Evolutionary conservation across 2,329 filamentous ascomycete genomes (phyloP), one percentile per base, ranked within the genome.

Genomic region (Fusarium nodosum): DNA sequence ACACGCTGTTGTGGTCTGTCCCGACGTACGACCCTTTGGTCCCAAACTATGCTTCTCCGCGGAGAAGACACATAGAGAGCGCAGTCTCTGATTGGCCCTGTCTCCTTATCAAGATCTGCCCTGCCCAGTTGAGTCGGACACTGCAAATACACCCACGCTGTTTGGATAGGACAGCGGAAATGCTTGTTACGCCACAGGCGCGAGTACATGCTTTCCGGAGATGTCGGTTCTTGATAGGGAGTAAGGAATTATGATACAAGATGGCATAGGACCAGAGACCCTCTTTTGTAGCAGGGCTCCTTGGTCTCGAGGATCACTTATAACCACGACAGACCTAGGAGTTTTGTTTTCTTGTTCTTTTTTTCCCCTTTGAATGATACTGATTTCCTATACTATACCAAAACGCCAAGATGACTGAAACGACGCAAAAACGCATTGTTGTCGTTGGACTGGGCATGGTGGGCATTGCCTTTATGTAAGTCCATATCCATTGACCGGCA

Each of bases 371-470:
- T 20, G 41, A 56, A 39, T 33, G 30, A 22, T 34, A 34, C 56
- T 48, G 41, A 50, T 48, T 16, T 33, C 20, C n/a, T 22, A 47
- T 41, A 28, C 9, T 54, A 61, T 48, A 36, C 24, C 22, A 50
- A 26, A 42, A 36, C 10, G 24, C n/a, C 57, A 64, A 33, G 22
- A 74, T 74, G 72, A 57, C 55, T 64, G 51, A 53, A 71, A 56
- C 64, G 56, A 26, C 60, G 65, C 74, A 67, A 46, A 93, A 92
- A 78, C 89, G 86, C 75, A 81, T 97, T 36, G 93, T 97, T 3
- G 89, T 97, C 38, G 93, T 97, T 39, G 94, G 94, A 12, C 80
- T 97, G 80, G 94, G 94, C 4, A 97, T 97, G 94, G 94, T 97
- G 45, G 93, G 91, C 39, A 91, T 96, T 72, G 90, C 92, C 42